Evolutionary conservation across 1,139 yeast species (phyloP).

Genomic region (Ashbya aceris): DNA sequence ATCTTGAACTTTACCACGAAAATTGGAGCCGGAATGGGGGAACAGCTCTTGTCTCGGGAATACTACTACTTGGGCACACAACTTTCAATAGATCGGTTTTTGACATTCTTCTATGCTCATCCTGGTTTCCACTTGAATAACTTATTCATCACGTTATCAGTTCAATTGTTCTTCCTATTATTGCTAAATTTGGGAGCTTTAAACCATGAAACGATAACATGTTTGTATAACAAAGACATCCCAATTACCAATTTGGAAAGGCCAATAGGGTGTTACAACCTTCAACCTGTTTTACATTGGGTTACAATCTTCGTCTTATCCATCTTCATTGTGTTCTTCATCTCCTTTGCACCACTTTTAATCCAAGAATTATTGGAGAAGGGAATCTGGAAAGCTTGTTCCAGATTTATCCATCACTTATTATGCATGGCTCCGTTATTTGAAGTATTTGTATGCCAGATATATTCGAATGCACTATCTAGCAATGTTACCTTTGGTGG

Average conservation of each 20-base stretch:
- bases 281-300: slow-evolving; percentile 73
- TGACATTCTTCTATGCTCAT: slow-evolving; percentile 84
- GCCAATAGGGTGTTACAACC: slow-evolving; percentile 69
- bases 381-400: slow-evolving; percentile 55
- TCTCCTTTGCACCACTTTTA: slow-evolving; percentile 70
- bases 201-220: slow-evolving; percentile 48
- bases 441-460: slow-evolving; percentile 81
- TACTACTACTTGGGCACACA: slow-evolving; percentile 74
- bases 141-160: slow-evolving; percentile 64
- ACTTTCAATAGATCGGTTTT: slow-evolving; percentile 67
- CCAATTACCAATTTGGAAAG: slow-evolving; percentile 52
- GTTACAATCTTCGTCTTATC: slow-evolving; percentile 71
- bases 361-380: slow-evolving; percentile 75
- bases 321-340: slow-evolving; percentile 73
- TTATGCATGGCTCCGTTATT: slow-evolving; percentile 71
- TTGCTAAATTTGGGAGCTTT: slow-evolving; percentile 61
- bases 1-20: slow-evolving; percentile 78
- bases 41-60: slow-evolving; percentile 76
- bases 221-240: slow-evolving; percentile 44
- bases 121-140: slow-evolving; percentile 87
- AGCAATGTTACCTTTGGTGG: slow-evolving; percentile 73
- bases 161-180: slow-evolving; percentile 61
- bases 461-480: slow-evolving; percentile 62
- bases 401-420: slow-evolving; percentile 55
- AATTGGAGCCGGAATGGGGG: slow-evolving; percentile 95